These are phyloP conservation scores for Urochloa ruziziensis DNA, from an alignment of 176 grass and related monocot species.

Conservation along the genomic window DNA sequence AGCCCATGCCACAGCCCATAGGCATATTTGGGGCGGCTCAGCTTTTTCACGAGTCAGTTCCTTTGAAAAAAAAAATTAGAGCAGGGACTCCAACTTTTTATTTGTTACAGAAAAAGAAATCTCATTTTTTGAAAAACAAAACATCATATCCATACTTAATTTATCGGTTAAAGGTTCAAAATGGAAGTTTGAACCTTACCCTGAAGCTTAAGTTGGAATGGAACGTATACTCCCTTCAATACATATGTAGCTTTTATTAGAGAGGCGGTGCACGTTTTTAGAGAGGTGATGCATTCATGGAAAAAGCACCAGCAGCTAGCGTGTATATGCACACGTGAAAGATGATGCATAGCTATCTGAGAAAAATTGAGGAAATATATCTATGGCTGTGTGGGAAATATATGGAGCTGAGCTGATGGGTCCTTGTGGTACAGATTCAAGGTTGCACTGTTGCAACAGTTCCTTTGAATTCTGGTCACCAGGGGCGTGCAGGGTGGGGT, in stretches of 20 bases:
- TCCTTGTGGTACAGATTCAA: slow-evolving; percentile 37
- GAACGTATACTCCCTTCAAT: not conserved
- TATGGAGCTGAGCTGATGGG: slow-evolving; percentile 28
- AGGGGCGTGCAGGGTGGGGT: slow-evolving; percentile 19
- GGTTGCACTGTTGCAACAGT: slow-evolving; percentile 57
- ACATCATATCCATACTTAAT: not conserved
- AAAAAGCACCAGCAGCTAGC: slow-evolving; percentile 3
- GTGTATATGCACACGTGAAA: slow-evolving; percentile 6
- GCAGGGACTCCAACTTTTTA: not conserved
- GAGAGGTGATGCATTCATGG: not conserved
- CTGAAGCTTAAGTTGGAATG: not conserved
- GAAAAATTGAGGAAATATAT: too few species aligned
- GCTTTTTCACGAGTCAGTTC: slow-evolving; percentile 3
- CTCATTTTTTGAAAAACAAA: not conserved
- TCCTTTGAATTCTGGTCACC: slow-evolving; percentile 68
- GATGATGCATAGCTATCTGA: not conserved
- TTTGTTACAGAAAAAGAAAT: not conserved
- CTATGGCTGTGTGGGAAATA: slow-evolving; percentile 4
- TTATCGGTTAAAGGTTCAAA: not conserved
- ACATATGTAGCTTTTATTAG: not conserved
- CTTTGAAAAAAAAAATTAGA: not conserved
- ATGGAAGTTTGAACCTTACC: not conserved
- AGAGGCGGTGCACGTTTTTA: too few species aligned
- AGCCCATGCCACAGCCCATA: slow-evolving; percentile 18
- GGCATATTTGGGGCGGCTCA: slow-evolving; percentile 10